Evolutionary conservation across 352 stramenopile species (phyloP).

Genomic region (Pythium biforme): DNA sequence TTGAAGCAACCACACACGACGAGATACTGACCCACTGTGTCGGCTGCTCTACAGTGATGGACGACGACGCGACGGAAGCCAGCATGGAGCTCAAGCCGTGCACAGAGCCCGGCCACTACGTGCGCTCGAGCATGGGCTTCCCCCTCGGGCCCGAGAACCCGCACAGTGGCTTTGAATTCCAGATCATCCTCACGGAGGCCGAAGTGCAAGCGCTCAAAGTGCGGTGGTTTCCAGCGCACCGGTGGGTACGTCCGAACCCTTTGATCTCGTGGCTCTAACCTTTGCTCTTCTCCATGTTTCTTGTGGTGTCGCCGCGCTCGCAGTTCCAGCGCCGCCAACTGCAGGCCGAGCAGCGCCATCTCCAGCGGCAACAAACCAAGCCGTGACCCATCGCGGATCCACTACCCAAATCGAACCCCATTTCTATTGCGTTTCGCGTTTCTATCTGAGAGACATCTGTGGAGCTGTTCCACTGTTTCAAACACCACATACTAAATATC

Average conservation of each 20-base stretch:
- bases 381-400: not conserved
- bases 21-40: not conserved
- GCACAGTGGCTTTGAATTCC: constrained; percentile 39
- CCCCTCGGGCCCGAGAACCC: constrained; percentile 6
- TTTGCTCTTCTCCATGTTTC: not conserved
- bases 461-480: not conserved
- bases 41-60: constrained; percentile 27
- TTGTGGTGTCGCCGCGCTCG: not conserved
- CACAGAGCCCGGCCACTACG: constrained; percentile 51
- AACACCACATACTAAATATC: not conserved
- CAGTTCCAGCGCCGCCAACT: constrained; percentile 55
- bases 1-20: too few species aligned
- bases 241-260: not conserved
- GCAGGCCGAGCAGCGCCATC: constrained; percentile 55
- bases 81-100: constrained; percentile 43
- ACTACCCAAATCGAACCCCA: not conserved
- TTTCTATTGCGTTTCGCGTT: constrained; percentile 6
- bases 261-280: not conserved
- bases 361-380: constrained; percentile 36
- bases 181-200: constrained; percentile 58
- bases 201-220: constrained; percentile 63
- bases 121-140: constrained; percentile 35
- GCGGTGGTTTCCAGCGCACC: not conserved
- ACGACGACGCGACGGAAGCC: constrained; percentile 43
- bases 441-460: not conserved